Evolutionary conservation across 2,329 filamentous ascomycete species (phyloP), one percentile per base, ranked within the genome.

Genomic region (Penicillium hordei): DNA sequence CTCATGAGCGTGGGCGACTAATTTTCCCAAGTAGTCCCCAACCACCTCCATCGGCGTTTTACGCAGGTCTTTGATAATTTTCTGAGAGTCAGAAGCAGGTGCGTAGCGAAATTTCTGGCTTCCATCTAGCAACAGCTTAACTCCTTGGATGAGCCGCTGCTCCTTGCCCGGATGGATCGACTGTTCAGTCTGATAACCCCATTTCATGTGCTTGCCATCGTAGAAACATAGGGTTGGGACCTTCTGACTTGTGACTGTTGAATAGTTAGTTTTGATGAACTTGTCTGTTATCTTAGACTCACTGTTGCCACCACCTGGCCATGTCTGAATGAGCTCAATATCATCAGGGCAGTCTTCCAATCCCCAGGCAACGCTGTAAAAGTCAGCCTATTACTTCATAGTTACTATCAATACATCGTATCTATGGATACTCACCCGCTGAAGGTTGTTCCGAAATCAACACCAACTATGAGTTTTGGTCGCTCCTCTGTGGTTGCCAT

Each of bases 371-470:
- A 65, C 38, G 7, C 63, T 68, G 6, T 10, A 2, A 44, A 12
- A 0, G 12, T 59, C 5, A 61, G 42, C 3, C 3, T 1, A 12
- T 7, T 33, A 23, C 19, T 17, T 8, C 0, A 2, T 7, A 2
- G 23, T 12, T 5, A n/a, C 19, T 10, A 17, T 2, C 23, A 43
- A 17, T 2, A 34, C 2, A 21, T 1, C 15, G 21, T 21, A 21
- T 34, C 31, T 2, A n/a, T 8, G 7, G 5, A 23, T 15, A 52
- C 56, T 29, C 52, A 70, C 67, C 70, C 68, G 44, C 66, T 71
- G 48, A 65, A 72, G 9, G 70, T 72, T 15, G 69, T 72, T 2
- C 69, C 70, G 48, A 71, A 72, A 46, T 72, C 70, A 23, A 71
- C 42, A 1, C 66, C 69, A 13, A 72, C 60, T 25, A 69, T 55